phyloP scores from a whole-genome alignment of 805 yeast genomes.

The Alloascoidea hylecoeti region DNA sequence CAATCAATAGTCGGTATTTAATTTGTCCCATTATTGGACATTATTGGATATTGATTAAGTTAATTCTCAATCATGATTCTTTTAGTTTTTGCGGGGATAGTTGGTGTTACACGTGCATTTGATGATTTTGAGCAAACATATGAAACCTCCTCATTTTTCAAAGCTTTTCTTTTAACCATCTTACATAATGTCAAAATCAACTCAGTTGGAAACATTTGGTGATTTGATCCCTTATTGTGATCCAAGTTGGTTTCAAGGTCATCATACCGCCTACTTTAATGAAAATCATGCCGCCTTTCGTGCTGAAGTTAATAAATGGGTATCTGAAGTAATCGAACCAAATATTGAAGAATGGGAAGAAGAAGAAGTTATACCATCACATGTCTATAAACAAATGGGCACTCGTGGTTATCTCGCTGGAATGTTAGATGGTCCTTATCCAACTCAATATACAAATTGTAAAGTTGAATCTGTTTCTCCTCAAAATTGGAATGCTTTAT shows the following conservation, averaged over 20 bases:
- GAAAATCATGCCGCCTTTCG: conserved; percentile 24
- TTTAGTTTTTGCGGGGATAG: too few species aligned
- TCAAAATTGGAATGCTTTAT: conserved; percentile 4
- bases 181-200: background rate
- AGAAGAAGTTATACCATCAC: conserved; percentile 15
- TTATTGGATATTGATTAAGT: too few species aligned
- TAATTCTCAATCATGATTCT: too few species aligned
- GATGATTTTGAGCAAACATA: too few species aligned
- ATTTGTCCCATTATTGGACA: too few species aligned
- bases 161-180: too few species aligned
- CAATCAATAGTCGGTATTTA: too few species aligned
- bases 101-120: too few species aligned
- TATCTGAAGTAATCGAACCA: conserved; percentile 21
- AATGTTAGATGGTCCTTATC: conserved; percentile 3
- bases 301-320: conserved; percentile 23
- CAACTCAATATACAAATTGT: conserved; percentile 4
- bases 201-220: conserved; percentile 8
- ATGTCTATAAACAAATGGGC: conserved; percentile 2
- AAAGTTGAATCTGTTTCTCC: conserved; percentile 3
- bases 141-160: too few species aligned
- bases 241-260: conserved; percentile 24
- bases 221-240: conserved; percentile 23
- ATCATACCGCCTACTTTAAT: conserved; percentile 21
- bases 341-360: conserved; percentile 27
- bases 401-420: conserved; percentile 3